Evolutionary conservation across 1,139 yeast genomes (phyloP).

Genomic region (Nakaseomyces sp.): DNA sequence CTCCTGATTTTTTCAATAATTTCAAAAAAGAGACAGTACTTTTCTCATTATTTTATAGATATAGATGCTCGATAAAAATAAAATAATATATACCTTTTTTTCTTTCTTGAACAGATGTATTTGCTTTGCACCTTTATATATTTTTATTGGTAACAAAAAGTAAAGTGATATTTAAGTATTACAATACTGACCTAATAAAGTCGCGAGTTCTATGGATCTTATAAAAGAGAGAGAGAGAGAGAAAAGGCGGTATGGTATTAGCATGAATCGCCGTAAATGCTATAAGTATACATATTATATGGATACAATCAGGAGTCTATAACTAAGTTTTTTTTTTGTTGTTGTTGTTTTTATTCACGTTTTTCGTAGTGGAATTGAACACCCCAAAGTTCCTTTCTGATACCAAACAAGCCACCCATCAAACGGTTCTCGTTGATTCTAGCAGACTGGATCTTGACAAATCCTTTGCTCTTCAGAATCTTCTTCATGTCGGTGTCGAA

Average conservation of each 20-base stretch:
- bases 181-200: too few relatives aligned
- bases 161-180: too few relatives aligned
- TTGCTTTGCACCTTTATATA: background rate
- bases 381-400: constrained; percentile 45
- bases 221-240: too few relatives aligned
- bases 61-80: background rate
- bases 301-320: background rate
- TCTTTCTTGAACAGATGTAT: background rate
- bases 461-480: constrained; percentile 33
- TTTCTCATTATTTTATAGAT: background rate
- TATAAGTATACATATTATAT: too few relatives aligned
- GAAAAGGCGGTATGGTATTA: too few relatives aligned
- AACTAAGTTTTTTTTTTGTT: background rate
- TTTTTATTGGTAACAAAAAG: background rate
- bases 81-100: background rate
- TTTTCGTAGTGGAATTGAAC: constrained; percentile 31
- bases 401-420: constrained; percentile 35
- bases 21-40: background rate
- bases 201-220: too few relatives aligned
- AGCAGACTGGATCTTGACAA: constrained; percentile 28
- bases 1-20: background rate
- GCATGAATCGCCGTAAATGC: too few relatives aligned
- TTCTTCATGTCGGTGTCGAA: constrained; percentile 39
- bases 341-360: background rate
- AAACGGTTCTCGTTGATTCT: constrained; percentile 27